Conservation (phyloP, 1,284 basidiomycete species). For the Cutaneotrichosporon sp. region DNA sequence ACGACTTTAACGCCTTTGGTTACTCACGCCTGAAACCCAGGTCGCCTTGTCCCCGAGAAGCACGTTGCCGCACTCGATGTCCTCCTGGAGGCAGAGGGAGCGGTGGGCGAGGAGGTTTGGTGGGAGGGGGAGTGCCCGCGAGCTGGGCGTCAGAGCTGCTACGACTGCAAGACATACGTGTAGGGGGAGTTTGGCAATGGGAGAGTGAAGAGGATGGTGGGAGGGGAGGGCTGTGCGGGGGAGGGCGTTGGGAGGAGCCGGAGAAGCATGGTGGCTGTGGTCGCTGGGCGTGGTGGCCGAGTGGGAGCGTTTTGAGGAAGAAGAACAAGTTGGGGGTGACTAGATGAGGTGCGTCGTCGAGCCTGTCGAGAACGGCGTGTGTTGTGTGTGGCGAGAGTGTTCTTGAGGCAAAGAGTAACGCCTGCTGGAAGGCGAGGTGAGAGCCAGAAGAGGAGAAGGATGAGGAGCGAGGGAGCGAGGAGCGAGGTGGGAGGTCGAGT, state of each 20-base stretch:
- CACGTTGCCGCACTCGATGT: slow-evolving; percentile 51
- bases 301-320: background rate
- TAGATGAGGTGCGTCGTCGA: background rate
- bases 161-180: slow-evolving; percentile 36
- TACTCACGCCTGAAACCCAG: slow-evolving; percentile 51
- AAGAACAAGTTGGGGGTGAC: background rate
- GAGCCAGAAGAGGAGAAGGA: background rate
- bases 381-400: background rate
- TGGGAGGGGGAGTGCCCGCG: slow-evolving; percentile 50
- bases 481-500: background rate
- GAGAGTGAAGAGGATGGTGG: slow-evolving; percentile 71
- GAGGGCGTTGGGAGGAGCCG: slow-evolving; percentile 62
- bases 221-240: slow-evolving; percentile 59
- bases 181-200: slow-evolving; percentile 62
- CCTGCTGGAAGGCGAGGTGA: background rate
- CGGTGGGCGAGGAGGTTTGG: slow-evolving; percentile 51
- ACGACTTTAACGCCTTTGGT: background rate
- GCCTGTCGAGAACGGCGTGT: background rate
- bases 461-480: background rate
- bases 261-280: slow-evolving; percentile 62
- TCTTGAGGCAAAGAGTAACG: too few species aligned
- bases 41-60: slow-evolving; percentile 53
- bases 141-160: slow-evolving; percentile 18
- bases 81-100: slow-evolving; percentile 48
- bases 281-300: background rate